Percentiles rank a stretch among this genome's conserved stretches.
These are phyloP conservation scores for Fusarium floridanum DNA, from an alignment of 2,329 filamentous ascomycete species.

Conservation along the genomic window DNA sequence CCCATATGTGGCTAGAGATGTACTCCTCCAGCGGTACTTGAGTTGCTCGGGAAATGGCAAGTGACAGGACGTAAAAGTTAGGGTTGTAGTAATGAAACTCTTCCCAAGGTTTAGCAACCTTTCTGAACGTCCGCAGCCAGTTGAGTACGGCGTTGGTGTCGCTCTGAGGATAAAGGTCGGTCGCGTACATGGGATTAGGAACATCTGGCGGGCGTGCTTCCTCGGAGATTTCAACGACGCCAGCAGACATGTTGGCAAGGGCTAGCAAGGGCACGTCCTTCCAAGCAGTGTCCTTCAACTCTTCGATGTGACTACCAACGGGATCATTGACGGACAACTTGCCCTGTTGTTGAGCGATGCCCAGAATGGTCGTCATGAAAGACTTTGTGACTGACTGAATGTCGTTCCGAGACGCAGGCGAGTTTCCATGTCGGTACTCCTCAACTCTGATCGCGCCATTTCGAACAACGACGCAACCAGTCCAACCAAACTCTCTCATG, in stretches of 20 bases:
- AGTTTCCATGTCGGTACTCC: constrained; percentile 35
- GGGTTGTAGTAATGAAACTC: constrained; percentile 42
- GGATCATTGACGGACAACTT: constrained; percentile 26
- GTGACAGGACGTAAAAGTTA: constrained; percentile 32
- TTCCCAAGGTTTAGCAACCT: constrained; percentile 35
- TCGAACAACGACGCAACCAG: constrained; percentile 28
- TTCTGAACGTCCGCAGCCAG: constrained; percentile 30
- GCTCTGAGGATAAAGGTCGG: constrained; percentile 28
- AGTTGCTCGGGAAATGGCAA: constrained; percentile 27
- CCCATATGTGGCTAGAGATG: constrained; percentile 31
- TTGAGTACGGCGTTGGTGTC: constrained; percentile 25
- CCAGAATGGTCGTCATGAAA: constrained; percentile 24
- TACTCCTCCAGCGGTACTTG: constrained; percentile 26
- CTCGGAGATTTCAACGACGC: constrained; percentile 29
- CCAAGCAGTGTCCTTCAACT: constrained; percentile 30
- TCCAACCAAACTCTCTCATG: constrained; percentile 28
- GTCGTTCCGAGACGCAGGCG: constrained; percentile 26
- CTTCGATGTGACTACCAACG: constrained; percentile 25
- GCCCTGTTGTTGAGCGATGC: constrained; percentile 29
- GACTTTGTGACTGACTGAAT: constrained; percentile 35
- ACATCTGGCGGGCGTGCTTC: constrained; percentile 26
- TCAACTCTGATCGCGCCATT: constrained; percentile 19
- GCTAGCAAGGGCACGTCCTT: constrained; percentile 31
- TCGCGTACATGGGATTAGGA: constrained; percentile 35
- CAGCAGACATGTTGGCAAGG: constrained; percentile 32